A percentile compares a stretch with the other conserved stretches of the same genome.
These are phyloP conservation scores for Parietichytrium sp. DNA, from an alignment of 108 stramenopile species.

Conservation along the genomic window DNA sequence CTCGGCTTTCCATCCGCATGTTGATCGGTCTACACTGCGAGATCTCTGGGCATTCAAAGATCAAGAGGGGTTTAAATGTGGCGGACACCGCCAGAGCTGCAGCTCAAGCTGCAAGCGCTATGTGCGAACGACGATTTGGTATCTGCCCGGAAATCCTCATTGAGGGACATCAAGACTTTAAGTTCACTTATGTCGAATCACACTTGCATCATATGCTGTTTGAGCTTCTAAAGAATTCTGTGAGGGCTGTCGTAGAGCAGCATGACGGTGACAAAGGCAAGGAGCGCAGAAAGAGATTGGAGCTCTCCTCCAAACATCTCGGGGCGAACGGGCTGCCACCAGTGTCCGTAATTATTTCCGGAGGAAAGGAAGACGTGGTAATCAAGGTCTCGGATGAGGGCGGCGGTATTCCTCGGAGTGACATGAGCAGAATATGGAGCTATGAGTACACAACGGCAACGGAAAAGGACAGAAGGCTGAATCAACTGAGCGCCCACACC, in stretches of 20 bases:
- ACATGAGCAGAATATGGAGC: conserved; percentile 84
- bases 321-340: conserved; percentile 65
- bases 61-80: conserved; percentile 71
- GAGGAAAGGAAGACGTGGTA: conserved; percentile 92
- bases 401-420: conserved; percentile 90
- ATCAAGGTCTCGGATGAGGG: conserved; percentile 96
- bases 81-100: conserved; percentile 89
- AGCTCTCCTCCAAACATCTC: not conserved
- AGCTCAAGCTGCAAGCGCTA: conserved; percentile 89
- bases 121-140: conserved; percentile 93
- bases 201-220: conserved; percentile 93
- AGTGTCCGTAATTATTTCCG: conserved; percentile 86
- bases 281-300: conserved; percentile 4
- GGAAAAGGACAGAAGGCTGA: not conserved
- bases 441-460: conserved; percentile 84
- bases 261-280: conserved; percentile 76
- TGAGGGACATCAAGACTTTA: conserved; percentile 81
- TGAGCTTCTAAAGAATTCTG: conserved; percentile 94
- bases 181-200: conserved; percentile 85
- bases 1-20: conserved; percentile 96
- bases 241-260: conserved; percentile 89
- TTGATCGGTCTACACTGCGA: conserved; percentile 72
- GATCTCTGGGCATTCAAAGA: conserved; percentile 44
- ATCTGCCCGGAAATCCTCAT: conserved; percentile 96
- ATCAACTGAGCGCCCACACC: conserved; percentile 44